A percentile compares a stretch with the other conserved stretches of the same genome.
Evolutionary conservation across 1,284 basidiomycete genomes (phyloP).

Genomic region (Clitocybe nebularis): DNA sequence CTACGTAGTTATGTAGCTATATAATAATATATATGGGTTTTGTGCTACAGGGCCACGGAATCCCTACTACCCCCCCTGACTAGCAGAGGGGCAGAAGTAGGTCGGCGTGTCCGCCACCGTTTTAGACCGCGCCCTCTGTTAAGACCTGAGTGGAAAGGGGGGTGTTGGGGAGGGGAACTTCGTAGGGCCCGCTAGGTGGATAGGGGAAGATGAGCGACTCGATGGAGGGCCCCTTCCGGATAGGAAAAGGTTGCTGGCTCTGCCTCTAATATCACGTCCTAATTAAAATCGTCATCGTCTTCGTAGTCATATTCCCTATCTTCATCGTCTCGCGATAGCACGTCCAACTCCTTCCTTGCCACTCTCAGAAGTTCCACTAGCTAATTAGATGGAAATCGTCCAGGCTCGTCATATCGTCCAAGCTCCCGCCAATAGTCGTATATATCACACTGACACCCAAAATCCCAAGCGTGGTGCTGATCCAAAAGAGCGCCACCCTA

Average conservation of each 20-base stretch:
- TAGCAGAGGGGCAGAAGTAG: too few species aligned
- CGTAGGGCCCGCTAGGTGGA: too few species aligned
- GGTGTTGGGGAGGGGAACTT: too few species aligned
- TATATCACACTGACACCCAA: slow-evolving; percentile 93
- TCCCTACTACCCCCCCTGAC: too few species aligned
- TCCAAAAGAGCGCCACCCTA: slow-evolving; percentile 82
- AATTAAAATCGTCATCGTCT: slow-evolving; percentile 59
- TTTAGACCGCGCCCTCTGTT: too few species aligned
- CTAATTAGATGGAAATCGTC: slow-evolving; percentile 92
- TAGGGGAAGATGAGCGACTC: too few species aligned
- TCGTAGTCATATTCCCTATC: slow-evolving; percentile 57
- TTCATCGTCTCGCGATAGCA: slow-evolving; percentile 35
- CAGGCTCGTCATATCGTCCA: slow-evolving; percentile 93
- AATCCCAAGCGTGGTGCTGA: slow-evolving; percentile 87
- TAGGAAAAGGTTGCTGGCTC: slow-evolving; percentile 14
- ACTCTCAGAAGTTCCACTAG: slow-evolving; percentile 69
- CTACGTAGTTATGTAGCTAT: too few species aligned
- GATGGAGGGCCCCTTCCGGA: too few species aligned
- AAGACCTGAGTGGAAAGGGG: too few species aligned
- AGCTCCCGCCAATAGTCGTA: slow-evolving; percentile 88
- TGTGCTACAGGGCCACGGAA: too few species aligned
- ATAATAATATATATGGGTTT: too few species aligned
- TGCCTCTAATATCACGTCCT: slow-evolving; percentile 19
- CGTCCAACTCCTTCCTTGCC: slow-evolving; percentile 34
- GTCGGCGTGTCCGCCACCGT: too few species aligned